Percentiles rank a stretch among this genome's conserved stretches.
Conservation (phyloP, 1,284 basidiomycete genomes). For the Tetrapyrgos nigripes region DNA sequence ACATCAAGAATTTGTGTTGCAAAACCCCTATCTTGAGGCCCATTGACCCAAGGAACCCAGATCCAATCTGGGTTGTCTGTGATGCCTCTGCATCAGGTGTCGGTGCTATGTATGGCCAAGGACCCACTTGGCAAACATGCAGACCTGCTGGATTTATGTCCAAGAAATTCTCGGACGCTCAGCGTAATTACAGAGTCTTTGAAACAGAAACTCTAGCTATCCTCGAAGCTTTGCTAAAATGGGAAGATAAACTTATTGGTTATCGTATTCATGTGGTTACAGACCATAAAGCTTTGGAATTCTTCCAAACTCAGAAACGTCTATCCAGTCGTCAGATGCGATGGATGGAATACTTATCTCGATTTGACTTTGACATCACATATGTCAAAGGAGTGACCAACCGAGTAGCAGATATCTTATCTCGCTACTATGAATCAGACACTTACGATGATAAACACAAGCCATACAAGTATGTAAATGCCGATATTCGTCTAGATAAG, state of each 20-base stretch:
- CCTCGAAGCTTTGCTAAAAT: no score
- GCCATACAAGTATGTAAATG: slow-evolving; percentile 31
- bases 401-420: slow-evolving; percentile 39
- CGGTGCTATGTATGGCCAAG: no score
- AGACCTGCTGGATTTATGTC: slow-evolving; percentile 46
- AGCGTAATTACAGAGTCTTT: slow-evolving; percentile 46
- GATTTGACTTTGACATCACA: slow-evolving; percentile 31
- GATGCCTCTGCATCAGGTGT: no score
- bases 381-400: slow-evolving; percentile 40
- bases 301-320: no score
- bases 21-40: slow-evolving; percentile 6
- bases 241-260: no score
- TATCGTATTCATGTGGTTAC: no score
- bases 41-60: slow-evolving; percentile 3
- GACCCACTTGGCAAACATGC: slow-evolving; percentile 41
- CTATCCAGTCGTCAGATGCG: no score
- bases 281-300: no score
- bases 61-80: no score
- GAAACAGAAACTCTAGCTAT: no score
- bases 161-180: slow-evolving; percentile 43
- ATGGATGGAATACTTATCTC: no score
- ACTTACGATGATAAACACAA: slow-evolving; percentile 18
- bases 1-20: slow-evolving; percentile 10
- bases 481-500: slow-evolving; percentile 32
- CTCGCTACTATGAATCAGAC: slow-evolving; percentile 37